Percentiles rank a stretch among this genome's conserved stretches.
These are phyloP conservation scores for Fragaria iinumae DNA, from an alignment of 306 rosid genomes.

Conservation along the genomic window DNA sequence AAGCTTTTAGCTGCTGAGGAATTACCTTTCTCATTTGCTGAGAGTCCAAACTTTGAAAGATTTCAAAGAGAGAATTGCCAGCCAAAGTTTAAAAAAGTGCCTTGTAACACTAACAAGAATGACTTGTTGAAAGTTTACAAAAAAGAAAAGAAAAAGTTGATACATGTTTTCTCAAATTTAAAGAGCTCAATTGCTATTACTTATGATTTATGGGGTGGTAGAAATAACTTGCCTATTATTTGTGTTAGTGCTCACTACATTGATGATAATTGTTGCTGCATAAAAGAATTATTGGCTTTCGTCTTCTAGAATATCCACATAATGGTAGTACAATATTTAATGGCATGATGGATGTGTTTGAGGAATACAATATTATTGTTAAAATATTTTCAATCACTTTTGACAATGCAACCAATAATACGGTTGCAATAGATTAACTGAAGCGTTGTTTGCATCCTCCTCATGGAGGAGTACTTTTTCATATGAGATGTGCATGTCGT, in stretches of 20 bases:
- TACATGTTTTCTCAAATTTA: not conserved
- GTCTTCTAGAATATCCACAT: slow-evolving; percentile 1
- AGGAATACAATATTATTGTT: not conserved
- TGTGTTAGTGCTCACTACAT: not conserved
- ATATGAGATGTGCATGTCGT: not conserved
- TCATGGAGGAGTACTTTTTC: not conserved
- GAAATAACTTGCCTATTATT: not conserved
- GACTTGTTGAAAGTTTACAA: not conserved
- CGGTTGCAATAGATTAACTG: not conserved
- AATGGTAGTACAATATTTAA: not conserved
- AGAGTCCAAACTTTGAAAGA: not conserved
- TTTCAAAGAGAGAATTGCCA: not conserved
- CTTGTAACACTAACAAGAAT: not conserved
- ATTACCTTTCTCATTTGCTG: not conserved
- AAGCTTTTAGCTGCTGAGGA: not conserved
- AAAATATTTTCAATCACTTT: not conserved
- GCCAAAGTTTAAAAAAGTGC: not conserved
- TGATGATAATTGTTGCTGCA: not conserved
- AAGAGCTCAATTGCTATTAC: not conserved
- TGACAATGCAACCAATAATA: not conserved
- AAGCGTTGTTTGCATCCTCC: not conserved
- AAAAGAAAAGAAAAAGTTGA: not conserved
- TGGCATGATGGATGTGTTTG: not conserved
- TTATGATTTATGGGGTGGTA: not conserved
- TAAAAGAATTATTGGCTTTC: not conserved